Conservation (phyloP, 306 rosid genomes). For the Inga leiocalycina region DNA sequence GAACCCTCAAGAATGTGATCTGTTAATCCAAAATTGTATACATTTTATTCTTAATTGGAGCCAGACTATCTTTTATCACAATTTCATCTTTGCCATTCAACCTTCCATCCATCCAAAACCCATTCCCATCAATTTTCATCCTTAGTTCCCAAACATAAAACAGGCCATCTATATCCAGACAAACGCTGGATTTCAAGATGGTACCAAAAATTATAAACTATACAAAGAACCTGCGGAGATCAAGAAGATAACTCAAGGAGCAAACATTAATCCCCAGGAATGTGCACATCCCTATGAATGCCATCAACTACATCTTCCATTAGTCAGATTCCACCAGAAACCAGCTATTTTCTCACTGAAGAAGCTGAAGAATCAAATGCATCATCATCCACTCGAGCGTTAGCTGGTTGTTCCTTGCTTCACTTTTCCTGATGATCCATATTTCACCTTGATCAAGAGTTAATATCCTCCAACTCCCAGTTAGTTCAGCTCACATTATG, state of each 20-base stretch:
- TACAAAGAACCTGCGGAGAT: constrained; percentile 36
- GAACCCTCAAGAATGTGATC: neutral
- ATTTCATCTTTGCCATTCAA: neutral
- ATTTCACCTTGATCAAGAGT: constrained; percentile 15
- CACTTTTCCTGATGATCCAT: constrained; percentile 24
- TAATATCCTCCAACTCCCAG: constrained; percentile 29
- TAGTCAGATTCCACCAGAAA: constrained; percentile 19
- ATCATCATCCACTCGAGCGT: constrained; percentile 27
- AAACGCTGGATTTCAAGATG: neutral
- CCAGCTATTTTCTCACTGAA: constrained; percentile 10
- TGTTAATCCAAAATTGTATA: neutral
- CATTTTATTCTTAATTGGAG: neutral
- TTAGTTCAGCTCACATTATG: neutral
- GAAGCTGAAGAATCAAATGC: constrained; percentile 7
- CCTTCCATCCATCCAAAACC: neutral
- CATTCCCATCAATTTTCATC: constrained; percentile 13
- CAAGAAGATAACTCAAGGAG: constrained; percentile 21
- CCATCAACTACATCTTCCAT: constrained; percentile 15
- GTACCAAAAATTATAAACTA: constrained; percentile 12
- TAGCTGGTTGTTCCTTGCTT: constrained; percentile 23
- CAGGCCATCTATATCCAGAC: neutral
- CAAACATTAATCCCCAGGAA: constrained; percentile 21
- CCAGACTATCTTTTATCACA: neutral
- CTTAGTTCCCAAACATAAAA: neutral
- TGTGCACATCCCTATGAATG: constrained; percentile 15